These are phyloP conservation scores for Nigrospora oryzae DNA, from an alignment of 2,329 filamentous ascomycete species.

Conservation along the genomic window DNA sequence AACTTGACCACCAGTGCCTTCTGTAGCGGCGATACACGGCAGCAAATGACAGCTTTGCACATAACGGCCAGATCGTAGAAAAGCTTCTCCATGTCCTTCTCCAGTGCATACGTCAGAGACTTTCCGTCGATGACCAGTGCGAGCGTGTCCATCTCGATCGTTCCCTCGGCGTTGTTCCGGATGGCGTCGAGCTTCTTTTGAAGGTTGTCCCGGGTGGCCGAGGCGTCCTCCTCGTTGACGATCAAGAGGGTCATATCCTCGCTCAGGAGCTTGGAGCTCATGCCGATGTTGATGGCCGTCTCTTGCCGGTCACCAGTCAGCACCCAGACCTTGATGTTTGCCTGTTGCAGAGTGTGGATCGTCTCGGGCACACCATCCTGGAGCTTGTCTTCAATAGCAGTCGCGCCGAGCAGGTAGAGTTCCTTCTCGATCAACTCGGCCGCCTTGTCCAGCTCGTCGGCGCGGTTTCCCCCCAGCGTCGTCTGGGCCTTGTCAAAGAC, in stretches of 20 bases:
- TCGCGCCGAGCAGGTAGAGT: constrained; percentile 84
- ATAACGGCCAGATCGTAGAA: constrained; percentile 89
- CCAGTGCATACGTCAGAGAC: constrained; percentile 84
- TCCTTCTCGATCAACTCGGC: constrained; percentile 92
- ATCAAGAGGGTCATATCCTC: constrained; percentile 98
- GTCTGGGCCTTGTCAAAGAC: constrained; percentile 84
- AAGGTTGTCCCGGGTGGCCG: constrained; percentile 77
- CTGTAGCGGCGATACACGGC: constrained; percentile 91
- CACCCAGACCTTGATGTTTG: constrained; percentile 98
- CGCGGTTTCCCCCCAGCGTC: constrained; percentile 84
- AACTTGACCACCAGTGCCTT: constrained; percentile 97
- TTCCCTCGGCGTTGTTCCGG: constrained; percentile 68
- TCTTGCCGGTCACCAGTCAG: constrained; percentile 95
- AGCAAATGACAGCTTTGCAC: constrained; percentile 99
- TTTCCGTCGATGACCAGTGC: constrained; percentile 95
- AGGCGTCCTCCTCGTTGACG: constrained; percentile 79
- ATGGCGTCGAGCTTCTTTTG: constrained; percentile 92
- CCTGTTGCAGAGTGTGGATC: constrained; percentile 92
- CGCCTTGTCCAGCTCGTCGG: constrained; percentile 93
- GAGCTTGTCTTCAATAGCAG: constrained; percentile 92
- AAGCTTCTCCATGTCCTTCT: constrained; percentile 86
- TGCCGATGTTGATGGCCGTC: constrained; percentile 98
- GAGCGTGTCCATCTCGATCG: constrained; percentile 74
- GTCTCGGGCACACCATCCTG: constrained; percentile 98
- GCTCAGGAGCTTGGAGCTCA: constrained; percentile 97